Percentiles rank a stretch among this genome's conserved stretches.
These are phyloP conservation scores for Exidia glandulosa DNA, from an alignment of 768 basidiomycete species.

Conservation along the genomic window DNA sequence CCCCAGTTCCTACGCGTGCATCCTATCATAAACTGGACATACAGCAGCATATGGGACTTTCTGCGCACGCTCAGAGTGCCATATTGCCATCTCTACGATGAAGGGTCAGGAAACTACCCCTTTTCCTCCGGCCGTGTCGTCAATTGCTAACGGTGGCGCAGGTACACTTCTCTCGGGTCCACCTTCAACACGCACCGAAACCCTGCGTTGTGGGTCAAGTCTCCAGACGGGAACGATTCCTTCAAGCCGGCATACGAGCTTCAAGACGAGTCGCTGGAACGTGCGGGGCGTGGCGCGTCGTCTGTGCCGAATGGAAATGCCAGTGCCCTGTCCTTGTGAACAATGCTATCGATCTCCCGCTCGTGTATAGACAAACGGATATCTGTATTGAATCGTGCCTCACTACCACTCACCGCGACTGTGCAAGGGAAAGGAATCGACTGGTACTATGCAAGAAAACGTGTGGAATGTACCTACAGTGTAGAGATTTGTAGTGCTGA, in stretches of 20 bases:
- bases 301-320: no score
- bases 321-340: no score
- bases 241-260: constrained; percentile 80
- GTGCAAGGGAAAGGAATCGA: no score
- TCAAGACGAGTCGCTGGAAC: constrained; percentile 58
- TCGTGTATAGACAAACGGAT: no score
- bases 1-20: constrained; percentile 83
- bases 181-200: constrained; percentile 92
- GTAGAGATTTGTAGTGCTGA: no score
- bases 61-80: constrained; percentile 62
- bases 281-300: constrained; percentile 52
- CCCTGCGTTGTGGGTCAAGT: constrained; percentile 49
- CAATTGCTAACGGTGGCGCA: constrained; percentile 17
- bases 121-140: neutral
- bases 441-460: no score
- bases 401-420: no score
- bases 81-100: constrained; percentile 83
- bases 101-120: constrained; percentile 52
- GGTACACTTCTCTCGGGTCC: constrained; percentile 96
- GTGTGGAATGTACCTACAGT: no score
- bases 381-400: no score
- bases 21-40: constrained; percentile 89
- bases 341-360: no score
- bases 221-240: constrained; percentile 6
- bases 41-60: constrained; percentile 83